phyloP scores from a whole-genome alignment of 2,329 filamentous ascomycete genomes.

The Scleromitrula shiraiana region DNA sequence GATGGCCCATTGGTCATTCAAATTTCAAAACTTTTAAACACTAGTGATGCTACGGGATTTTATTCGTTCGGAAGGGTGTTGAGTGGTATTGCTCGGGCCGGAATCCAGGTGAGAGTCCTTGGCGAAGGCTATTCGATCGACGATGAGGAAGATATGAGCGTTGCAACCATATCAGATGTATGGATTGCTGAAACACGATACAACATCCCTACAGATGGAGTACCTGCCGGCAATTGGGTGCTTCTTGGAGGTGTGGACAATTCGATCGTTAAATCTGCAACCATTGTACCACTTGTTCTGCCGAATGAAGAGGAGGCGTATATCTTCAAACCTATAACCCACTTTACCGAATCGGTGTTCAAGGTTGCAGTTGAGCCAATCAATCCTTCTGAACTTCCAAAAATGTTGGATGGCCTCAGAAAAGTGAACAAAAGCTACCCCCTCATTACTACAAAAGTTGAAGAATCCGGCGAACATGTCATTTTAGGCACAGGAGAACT shows the following conservation, averaged over 20 bases:
- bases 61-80: slow-evolving; percentile 84
- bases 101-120: slow-evolving; percentile 78
- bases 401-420: slow-evolving; percentile 94
- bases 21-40: slow-evolving; percentile 88
- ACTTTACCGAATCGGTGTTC: slow-evolving; percentile 96
- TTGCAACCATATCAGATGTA: slow-evolving; percentile 74
- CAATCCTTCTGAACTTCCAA: slow-evolving; percentile 93
- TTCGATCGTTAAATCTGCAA: slow-evolving; percentile 96
- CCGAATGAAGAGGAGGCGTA: slow-evolving; percentile 87
- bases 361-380: slow-evolving; percentile 98
- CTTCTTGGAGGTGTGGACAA: slow-evolving; percentile 92
- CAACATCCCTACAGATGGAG: slow-evolving; percentile 82
- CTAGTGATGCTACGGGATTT: slow-evolving; percentile 83
- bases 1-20: slow-evolving; percentile 90
- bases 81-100: slow-evolving; percentile 80
- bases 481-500: slow-evolving; percentile 91
- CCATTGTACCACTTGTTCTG: slow-evolving; percentile 71
- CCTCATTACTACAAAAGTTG: slow-evolving; percentile 90
- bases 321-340: slow-evolving; percentile 86
- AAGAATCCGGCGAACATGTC: slow-evolving; percentile 95
- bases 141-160: slow-evolving; percentile 94
- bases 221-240: slow-evolving; percentile 90
- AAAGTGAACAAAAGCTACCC: slow-evolving; percentile 99
- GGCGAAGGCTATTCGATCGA: slow-evolving; percentile 95
- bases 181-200: slow-evolving; percentile 91